Percentiles rank a stretch among this genome's conserved stretches.
Conservation (phyloP, 1,284 basidiomycete genomes). For the Schizopora paradoxa region DNA sequence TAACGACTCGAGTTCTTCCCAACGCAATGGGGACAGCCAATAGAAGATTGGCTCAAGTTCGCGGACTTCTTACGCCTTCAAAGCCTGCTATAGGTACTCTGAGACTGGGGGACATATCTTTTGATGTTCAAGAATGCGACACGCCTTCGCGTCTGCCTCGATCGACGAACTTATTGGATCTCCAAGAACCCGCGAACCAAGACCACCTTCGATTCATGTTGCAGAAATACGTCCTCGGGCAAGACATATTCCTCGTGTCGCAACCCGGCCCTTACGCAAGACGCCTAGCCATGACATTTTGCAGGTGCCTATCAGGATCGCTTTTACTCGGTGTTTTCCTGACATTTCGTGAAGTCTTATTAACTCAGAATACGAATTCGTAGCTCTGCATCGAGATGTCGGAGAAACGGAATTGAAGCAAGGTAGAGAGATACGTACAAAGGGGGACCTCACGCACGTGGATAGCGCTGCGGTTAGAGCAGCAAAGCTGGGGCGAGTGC, state of each 20-base stretch:
- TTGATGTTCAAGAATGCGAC: slow-evolving; percentile 43
- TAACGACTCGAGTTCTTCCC: too few relatives aligned
- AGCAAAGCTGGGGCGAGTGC: slow-evolving; percentile 58
- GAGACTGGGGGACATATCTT: slow-evolving; percentile 51
- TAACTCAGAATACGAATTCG: slow-evolving; percentile 62
- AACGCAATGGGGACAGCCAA: too few relatives aligned
- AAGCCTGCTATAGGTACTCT: slow-evolving; percentile 45
- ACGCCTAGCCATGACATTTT: slow-evolving; percentile 55
- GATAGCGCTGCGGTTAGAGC: slow-evolving; percentile 61
- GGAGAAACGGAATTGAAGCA: slow-evolving; percentile 69
- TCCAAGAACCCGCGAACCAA: slow-evolving; percentile 43
- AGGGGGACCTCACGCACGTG: slow-evolving; percentile 56
- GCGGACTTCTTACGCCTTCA: slow-evolving; percentile 37
- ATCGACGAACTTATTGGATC: slow-evolving; percentile 40
- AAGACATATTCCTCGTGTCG: slow-evolving; percentile 59
- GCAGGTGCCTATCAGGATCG: slow-evolving; percentile 36
- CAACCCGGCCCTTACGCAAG: slow-evolving; percentile 64
- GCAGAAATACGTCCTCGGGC: slow-evolving; percentile 62
- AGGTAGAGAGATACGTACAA: slow-evolving; percentile 55
- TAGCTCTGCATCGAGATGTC: slow-evolving; percentile 58
- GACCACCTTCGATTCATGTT: slow-evolving; percentile 60
- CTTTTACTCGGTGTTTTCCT: neutral
- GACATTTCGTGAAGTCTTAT: slow-evolving; percentile 38
- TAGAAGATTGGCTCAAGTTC: slow-evolving; percentile 36
- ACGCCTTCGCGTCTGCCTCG: slow-evolving; percentile 45